Percentiles rank a stretch among this genome's conserved stretches.
These are phyloP conservation scores for Fusarium ramigenum DNA, from an alignment of 2,329 filamentous ascomycete species.

Conservation along the genomic window DNA sequence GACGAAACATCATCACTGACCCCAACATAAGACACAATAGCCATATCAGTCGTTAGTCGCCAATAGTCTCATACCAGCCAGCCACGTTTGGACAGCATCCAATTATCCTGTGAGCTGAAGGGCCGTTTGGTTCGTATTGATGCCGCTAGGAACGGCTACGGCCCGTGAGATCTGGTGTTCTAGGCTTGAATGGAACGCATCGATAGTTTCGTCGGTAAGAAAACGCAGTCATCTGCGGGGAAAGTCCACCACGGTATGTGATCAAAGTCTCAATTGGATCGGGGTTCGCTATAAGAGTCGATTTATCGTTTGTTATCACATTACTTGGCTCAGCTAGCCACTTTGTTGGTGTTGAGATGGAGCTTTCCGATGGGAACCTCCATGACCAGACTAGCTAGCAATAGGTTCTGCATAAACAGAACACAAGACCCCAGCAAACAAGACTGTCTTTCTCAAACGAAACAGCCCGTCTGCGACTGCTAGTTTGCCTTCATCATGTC, in stretches of 20 bases:
- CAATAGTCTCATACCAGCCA: not conserved
- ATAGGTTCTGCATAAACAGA: not conserved
- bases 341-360: not conserved
- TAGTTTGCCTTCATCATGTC: not conserved
- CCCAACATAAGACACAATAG: not conserved
- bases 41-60: not conserved
- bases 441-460: too few species aligned
- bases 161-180: constrained; percentile 6
- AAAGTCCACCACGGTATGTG: not conserved
- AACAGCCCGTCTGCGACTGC: too few species aligned
- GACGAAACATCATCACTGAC: not conserved
- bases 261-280: not conserved
- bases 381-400: not conserved
- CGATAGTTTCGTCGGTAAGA: too few species aligned
- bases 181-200: not conserved
- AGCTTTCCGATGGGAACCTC: not conserved
- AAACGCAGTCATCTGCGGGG: not conserved
- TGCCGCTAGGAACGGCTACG: constrained; percentile 4
- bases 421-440: too few species aligned
- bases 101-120: not conserved
- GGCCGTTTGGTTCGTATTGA: not conserved
- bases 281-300: not conserved
- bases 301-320: not conserved
- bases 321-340: not conserved
- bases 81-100: not conserved